phyloP scores from a whole-genome alignment of 1,284 basidiomycete genomes.

The Ustilago cynodontis region DNA sequence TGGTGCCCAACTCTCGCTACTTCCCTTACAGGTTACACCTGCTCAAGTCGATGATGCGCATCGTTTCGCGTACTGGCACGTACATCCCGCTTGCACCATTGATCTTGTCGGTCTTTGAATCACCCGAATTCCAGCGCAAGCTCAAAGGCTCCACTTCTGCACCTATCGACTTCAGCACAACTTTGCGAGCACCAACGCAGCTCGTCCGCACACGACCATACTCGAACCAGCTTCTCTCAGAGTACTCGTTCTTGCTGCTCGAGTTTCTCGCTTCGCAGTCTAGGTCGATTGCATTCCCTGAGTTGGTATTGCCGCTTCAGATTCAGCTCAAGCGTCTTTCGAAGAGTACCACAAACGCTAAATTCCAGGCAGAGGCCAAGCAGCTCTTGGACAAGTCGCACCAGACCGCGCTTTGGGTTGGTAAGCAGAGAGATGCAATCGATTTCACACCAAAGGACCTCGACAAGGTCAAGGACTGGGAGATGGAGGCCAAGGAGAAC shows the following conservation, averaged over 20 bases:
- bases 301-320: conserved; percentile 87
- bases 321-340: conserved; percentile 71
- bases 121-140: conserved; percentile 80
- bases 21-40: conserved; percentile 85
- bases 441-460: conserved; percentile 67
- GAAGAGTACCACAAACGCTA: conserved; percentile 57
- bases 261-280: conserved; percentile 78
- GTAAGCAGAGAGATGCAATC: conserved; percentile 54
- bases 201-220: conserved; percentile 91
- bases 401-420: conserved; percentile 59
- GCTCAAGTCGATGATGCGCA: conserved; percentile 78
- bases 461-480: conserved; percentile 48
- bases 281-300: conserved; percentile 83
- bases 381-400: conserved; percentile 63
- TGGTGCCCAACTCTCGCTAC: conserved; percentile 84
- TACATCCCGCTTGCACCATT: conserved; percentile 90
- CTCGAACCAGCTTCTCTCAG: conserved; percentile 85
- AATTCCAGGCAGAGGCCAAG: conserved; percentile 53
- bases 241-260: conserved; percentile 81
- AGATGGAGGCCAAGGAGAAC: conserved; percentile 53
- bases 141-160: conserved; percentile 88
- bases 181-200: conserved; percentile 87
- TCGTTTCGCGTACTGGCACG: conserved; percentile 81
- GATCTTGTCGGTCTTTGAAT: conserved; percentile 87
- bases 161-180: conserved; percentile 87